A percentile compares a stretch with the other conserved stretches of the same genome.
These are phyloP conservation scores for Scedosporium minutisporum DNA, from an alignment of 2,329 filamentous ascomycete species.

Conservation along the genomic window DNA sequence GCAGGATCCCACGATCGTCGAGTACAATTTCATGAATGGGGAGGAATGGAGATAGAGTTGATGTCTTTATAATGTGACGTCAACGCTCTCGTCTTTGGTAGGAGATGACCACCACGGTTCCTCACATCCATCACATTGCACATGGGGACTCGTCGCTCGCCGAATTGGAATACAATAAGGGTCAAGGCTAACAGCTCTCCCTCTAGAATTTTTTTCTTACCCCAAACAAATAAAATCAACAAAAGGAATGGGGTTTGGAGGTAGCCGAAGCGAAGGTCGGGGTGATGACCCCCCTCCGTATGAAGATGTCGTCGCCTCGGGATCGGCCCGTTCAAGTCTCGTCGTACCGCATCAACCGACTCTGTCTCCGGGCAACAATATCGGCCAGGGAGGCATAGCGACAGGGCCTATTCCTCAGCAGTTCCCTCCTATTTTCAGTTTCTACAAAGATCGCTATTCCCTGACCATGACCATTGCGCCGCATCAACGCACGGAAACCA, in stretches of 20 bases:
- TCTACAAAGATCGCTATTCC: slow-evolving; percentile 7
- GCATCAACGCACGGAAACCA: slow-evolving; percentile 4
- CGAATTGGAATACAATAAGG: background rate
- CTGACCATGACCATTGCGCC: slow-evolving; percentile 5
- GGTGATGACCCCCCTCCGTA: background rate
- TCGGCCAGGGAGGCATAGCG: background rate
- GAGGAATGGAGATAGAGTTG: background rate
- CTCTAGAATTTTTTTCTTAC: background rate
- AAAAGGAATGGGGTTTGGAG: background rate
- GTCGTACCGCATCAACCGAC: background rate
- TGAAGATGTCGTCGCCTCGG: background rate
- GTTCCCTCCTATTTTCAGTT: slow-evolving; percentile 7
- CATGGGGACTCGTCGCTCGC: background rate
- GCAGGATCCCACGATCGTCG: background rate
- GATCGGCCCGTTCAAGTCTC: background rate
- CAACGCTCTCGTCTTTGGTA: background rate
- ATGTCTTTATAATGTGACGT: background rate
- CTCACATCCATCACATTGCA: background rate
- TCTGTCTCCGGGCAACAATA: background rate
- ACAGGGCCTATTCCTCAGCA: background rate
- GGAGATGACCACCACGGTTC: background rate
- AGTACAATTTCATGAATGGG: background rate
- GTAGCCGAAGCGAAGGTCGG: background rate
- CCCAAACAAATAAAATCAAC: background rate
- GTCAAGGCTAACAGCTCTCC: background rate